These are phyloP conservation scores for Tilletia caries DNA, from an alignment of 1,284 basidiomycete species.

Conservation along the genomic window DNA sequence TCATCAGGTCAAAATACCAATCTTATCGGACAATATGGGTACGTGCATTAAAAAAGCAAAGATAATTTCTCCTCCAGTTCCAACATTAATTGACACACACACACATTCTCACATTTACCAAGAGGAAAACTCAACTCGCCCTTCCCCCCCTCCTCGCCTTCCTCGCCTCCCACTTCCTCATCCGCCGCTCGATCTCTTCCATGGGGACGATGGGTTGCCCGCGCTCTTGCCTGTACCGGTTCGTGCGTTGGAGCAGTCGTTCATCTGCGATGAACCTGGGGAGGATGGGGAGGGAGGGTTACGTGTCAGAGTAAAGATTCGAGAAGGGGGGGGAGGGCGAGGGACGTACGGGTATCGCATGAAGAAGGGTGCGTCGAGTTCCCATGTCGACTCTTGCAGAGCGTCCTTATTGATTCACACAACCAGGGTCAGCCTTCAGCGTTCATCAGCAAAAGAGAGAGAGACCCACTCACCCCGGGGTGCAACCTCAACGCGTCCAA, in stretches of 20 bases:
- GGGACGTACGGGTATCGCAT: slow-evolving; percentile 26
- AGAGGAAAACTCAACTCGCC: no score
- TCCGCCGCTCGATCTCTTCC: slow-evolving; percentile 2
- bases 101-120: no score
- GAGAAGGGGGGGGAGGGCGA: neutral
- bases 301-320: neutral
- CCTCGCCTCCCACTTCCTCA: slow-evolving; percentile 8
- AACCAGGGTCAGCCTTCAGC: slow-evolving; percentile 21
- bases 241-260: slow-evolving; percentile 5
- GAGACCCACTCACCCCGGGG: neutral
- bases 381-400: slow-evolving; percentile 26
- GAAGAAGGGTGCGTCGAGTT: slow-evolving; percentile 29
- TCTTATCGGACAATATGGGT: no score
- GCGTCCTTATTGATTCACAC: slow-evolving; percentile 22
- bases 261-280: slow-evolving; percentile 2
- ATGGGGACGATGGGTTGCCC: neutral
- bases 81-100: no score
- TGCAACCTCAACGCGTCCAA: neutral
- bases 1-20: no score
- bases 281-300: neutral
- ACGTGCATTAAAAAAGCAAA: no score
- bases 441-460: slow-evolving; percentile 15
- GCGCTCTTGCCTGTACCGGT: slow-evolving; percentile 7
- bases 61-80: no score
- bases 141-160: no score